A percentile compares a stretch with the other conserved stretches of the same genome.
These are phyloP conservation scores for Noccaea caerulescens DNA, from an alignment of 345 rosid species.

Conservation along the genomic window DNA sequence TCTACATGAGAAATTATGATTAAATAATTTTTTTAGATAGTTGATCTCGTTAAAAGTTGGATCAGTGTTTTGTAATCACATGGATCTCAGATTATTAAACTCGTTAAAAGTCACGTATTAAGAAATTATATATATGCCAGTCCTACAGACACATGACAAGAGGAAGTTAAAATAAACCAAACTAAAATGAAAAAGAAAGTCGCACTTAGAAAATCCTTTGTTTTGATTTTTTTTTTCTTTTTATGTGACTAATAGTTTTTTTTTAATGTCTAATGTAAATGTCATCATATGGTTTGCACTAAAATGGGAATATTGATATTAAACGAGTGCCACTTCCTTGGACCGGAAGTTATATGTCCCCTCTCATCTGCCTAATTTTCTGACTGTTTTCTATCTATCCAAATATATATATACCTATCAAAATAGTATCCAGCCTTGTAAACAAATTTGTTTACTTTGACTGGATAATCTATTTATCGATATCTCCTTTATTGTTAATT, in stretches of 20 bases:
- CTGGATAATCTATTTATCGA: background rate
- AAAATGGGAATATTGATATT: background rate
- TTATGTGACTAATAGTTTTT: background rate
- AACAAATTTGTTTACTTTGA: background rate
- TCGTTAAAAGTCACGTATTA: no score
- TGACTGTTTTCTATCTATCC: background rate
- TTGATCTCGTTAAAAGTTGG: no score
- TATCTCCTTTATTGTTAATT: background rate
- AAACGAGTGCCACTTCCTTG: slow-evolving; percentile 3
- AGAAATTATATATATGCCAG: background rate
- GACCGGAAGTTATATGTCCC: background rate
- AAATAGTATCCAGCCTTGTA: no score
- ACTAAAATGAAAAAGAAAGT: background rate
- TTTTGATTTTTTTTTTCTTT: background rate
- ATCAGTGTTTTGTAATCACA: no score
- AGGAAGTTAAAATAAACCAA: no score
- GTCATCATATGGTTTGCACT: background rate
- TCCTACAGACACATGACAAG: background rate
- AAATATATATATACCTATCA: background rate
- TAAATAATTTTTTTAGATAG: no score
- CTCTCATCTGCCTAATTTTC: slow-evolving; percentile 1
- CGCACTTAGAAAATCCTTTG: background rate
- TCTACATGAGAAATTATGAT: no score
- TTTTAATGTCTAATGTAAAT: background rate
- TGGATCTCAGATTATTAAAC: no score